These are phyloP conservation scores for Groenewaldozyma salmanticensis DNA, from an alignment of 805 yeast genomes.

Conservation along the genomic window DNA sequence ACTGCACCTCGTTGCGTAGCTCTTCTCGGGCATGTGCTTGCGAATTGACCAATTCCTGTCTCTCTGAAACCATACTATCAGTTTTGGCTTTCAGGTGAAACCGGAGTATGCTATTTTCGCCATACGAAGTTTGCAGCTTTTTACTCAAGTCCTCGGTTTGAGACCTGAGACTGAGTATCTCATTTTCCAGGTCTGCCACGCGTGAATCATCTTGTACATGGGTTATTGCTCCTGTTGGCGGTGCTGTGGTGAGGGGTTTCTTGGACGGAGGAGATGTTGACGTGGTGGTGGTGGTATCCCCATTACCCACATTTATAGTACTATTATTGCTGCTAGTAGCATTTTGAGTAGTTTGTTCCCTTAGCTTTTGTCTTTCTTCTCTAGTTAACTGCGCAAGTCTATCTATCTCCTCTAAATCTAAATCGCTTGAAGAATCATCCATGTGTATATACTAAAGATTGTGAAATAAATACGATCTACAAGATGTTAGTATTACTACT, in stretches of 20 bases:
- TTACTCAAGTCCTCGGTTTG: slow-evolving; percentile 21
- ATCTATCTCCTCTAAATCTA: slow-evolving; percentile 19
- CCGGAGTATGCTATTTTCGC: slow-evolving; percentile 73
- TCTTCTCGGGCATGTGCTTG: slow-evolving; percentile 19
- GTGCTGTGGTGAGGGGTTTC: too few relatives aligned
- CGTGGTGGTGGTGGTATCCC: not conserved
- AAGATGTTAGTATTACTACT: too few relatives aligned
- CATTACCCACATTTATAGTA: not conserved
- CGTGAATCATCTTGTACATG: too few relatives aligned
- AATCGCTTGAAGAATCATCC: slow-evolving; percentile 12
- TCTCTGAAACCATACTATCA: slow-evolving; percentile 20
- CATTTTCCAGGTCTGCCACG: not conserved
- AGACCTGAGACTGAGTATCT: slow-evolving; percentile 6
- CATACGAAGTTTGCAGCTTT: slow-evolving; percentile 48
- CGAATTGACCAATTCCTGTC: slow-evolving; percentile 18
- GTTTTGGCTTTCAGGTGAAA: slow-evolving; percentile 37
- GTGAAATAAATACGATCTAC: too few relatives aligned
- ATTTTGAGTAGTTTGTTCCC: slow-evolving; percentile 2
- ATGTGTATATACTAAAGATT: too few relatives aligned
- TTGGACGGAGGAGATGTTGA: not conserved
- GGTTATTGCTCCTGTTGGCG: too few relatives aligned
- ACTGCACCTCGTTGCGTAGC: slow-evolving; percentile 30
- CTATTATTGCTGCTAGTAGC: slow-evolving; percentile 2
- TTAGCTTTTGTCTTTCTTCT: not conserved
- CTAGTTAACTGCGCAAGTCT: slow-evolving; percentile 3